Base-by-base conservation (phyloP, 2,329 filamentous ascomycete genomes). In the Diaporthe destruens region DNA sequence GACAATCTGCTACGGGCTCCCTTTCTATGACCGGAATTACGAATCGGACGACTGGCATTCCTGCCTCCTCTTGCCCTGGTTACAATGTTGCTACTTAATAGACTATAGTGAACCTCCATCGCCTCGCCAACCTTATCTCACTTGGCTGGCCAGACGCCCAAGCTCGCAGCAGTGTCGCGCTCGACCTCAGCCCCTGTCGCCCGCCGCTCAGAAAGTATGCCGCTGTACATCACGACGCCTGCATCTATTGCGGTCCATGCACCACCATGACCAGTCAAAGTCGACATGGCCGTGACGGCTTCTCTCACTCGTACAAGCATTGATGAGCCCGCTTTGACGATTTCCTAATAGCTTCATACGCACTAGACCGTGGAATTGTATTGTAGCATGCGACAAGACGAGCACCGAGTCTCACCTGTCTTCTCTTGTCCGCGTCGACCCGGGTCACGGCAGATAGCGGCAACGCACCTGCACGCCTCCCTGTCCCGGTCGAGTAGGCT, bases 21-120 rank as follows among this genome's bases (percentile, higher is more conserved):
- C 29, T 29, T 29, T 14, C 14, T 18, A 18, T 6, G 16, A 20
- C 49, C 47, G 61, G 69, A 69, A 72, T 72, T 39, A 34, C 72
- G 69, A 74, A 74, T 72, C 69, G 65, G 61, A 36, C 36, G 29
- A 42, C 51, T 34, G 34, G 65, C 51, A 71, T 61, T 16, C 51
- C 57, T 59, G 49, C 47, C 12, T 42, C 18, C 18, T 4, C 11
- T 18, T 61, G 42, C 7, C 42, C 18, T 29, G 34, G 42, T 29
- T 9, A 65, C 61, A 51, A 7, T 47, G 16, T 61, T 20, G 4
- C 23, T 44, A 5, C 23, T 20, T 29, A 44, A 7, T n/a, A 5
- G 3, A 49, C 44, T 49, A 49, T 1, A 14, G 9, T 14, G n/a
- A n/a, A n/a, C n/a, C 68, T 25, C 59, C 34, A 55, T 56, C 70